Evolutionary conservation across 2,329 filamentous ascomycete genomes (phyloP), one percentile per base, ranked within the genome.

Genomic region (Exophiala bonariae): DNA sequence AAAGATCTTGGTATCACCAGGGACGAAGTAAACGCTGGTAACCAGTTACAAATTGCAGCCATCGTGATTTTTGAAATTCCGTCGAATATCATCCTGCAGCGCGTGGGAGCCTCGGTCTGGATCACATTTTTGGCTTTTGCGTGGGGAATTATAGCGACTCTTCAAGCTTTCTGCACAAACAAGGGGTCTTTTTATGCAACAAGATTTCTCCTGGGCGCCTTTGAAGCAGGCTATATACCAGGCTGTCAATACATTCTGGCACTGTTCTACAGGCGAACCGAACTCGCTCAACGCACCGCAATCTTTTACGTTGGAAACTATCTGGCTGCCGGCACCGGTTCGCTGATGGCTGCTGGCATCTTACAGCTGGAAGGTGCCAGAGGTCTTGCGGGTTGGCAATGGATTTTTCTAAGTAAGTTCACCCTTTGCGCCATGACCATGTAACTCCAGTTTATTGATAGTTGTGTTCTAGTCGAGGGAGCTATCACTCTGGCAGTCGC

Each of bases 241-340:
- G 46, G 40, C 6, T 48, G 37, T 16, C 11, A 19, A 19, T 23
- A 19, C 19, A 19, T 23, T 10, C 22, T 50, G 10, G 56, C 10
- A 36, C 89, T 89, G 63, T 90, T 84, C 66, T 90, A 89, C 68
- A 89, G 80, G 33, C 80, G 80, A 0, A 76, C 75, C 45, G 86
- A 90, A 61, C 70, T 90, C 0, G 83, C 85, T 0, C 75, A 78
- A 8, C 77, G 86, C 1, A 67, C 89, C n/a, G 79, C 80, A 55
- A 79, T 75, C 58, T 89, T 89, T 68, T 89, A 85, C 85, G 79
- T 80, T 0, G 76, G 83, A 0, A 79, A 85, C 9, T 50, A 37
- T 13, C 30, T 49, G 16, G 40, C 40, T 11, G 59, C 23, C 5
- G 46, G 30, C 18, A 23, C 39, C n/a, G 31, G 30, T 3, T 23